Base-by-base conservation (phyloP, 2,329 filamentous ascomycete genomes). In the Akanthomyces uredinophilus region DNA sequence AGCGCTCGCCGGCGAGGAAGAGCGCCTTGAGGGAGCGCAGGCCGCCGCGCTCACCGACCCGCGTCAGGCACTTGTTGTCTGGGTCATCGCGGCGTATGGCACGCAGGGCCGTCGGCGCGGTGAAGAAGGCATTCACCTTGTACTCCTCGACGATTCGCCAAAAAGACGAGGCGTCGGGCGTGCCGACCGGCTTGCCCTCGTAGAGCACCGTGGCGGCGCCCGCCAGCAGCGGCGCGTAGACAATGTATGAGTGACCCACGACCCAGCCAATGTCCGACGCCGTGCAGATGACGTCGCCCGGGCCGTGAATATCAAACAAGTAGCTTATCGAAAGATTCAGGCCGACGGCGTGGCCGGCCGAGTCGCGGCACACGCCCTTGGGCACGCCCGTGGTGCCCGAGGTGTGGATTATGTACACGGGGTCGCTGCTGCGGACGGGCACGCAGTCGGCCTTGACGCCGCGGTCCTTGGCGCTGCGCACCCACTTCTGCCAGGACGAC, bases 111-210 rank as follows among this genome's bases (percentile, higher is more conserved):
- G 85, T 97, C 0, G 93, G 93, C 0, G 93, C 94, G 0, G 93
- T 96, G 72, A 91, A 96, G 68, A 96, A 80, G 6, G 86, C 84
- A 64, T 91, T 96, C 60, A 96, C 92, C 69, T 88, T 88, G 78
- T 97, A 89, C 68, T 96, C 90, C 66, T 92, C 88, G 4, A 96
- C 75, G 20, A 96, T 85, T 2, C 92, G 82, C 93, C 93, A 98
- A 72, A 97, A 95, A 0, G 89, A 89, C 6, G 91, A 89, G 0
- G 92, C 90, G 68, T 96, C 87, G 0, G 93, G 93, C 0, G 92
- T 96, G 5, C 92, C 92, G 14, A 96, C 81, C 0, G 93, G 93
- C 67, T 97, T 97, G n/a, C 93, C 94, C 76, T 97, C 93, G 73
- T 92, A 97, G 0, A 97, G 79, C 1, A 97, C 85, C 0, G 92